Conservation (phyloP, 2,329 filamentous ascomycete genomes). For the Clarireedia monteithiana region DNA sequence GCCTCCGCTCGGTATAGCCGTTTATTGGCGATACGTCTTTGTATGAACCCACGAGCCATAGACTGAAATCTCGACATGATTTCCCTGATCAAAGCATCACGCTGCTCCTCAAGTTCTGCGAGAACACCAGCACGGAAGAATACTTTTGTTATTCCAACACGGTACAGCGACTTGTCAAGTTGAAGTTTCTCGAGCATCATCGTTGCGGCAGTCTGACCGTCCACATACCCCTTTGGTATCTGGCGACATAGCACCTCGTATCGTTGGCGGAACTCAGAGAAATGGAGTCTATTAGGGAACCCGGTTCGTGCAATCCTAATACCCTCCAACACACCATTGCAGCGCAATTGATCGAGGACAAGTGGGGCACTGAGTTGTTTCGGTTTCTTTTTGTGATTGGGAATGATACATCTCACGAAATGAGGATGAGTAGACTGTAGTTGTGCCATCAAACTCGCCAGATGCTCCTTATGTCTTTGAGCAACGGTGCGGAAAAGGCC, state of each 20-base stretch:
- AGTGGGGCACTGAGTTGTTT: constrained; percentile 87
- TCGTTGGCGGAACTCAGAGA: constrained; percentile 87
- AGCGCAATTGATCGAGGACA: constrained; percentile 95
- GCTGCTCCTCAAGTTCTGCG: constrained; percentile 91
- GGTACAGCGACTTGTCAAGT: constrained; percentile 78
- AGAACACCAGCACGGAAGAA: constrained; percentile 96
- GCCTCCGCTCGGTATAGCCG: constrained; percentile 90
- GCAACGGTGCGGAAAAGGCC: constrained; percentile 95
- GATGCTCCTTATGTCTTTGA: constrained; percentile 93
- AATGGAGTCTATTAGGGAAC: constrained; percentile 88
- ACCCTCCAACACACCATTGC: constrained; percentile 98
- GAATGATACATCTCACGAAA: constrained; percentile 94
- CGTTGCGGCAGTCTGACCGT: constrained; percentile 76
- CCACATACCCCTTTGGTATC: constrained; percentile 84
- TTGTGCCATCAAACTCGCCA: constrained; percentile 93
- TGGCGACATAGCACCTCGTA: constrained; percentile 89
- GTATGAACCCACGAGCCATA: constrained; percentile 79
- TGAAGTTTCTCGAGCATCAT: constrained; percentile 86
- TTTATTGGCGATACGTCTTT: constrained; percentile 84
- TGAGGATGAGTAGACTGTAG: constrained; percentile 95
- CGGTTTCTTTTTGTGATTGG: constrained; percentile 94
- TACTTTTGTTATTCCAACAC: constrained; percentile 92
- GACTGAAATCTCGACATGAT: constrained; percentile 94
- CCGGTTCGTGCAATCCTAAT: constrained; percentile 95
- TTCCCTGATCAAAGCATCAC: constrained; percentile 84